Base-by-base conservation (phyloP, 495 filamentous ascomycete genomes). In the Apodospora peruviana region DNA sequence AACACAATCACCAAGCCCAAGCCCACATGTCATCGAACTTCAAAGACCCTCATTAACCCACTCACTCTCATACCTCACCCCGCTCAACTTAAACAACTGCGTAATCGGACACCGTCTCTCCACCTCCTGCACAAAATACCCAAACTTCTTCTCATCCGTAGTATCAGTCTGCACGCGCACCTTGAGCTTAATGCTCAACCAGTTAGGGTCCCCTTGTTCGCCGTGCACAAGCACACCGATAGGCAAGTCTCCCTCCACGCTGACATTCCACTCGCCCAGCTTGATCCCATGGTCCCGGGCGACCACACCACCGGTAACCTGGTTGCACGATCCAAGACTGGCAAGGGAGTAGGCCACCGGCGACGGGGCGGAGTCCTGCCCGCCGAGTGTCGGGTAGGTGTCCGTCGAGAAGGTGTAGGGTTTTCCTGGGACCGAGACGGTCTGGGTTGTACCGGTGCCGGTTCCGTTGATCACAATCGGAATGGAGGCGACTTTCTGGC, bases 61-160 rank as follows among this genome's bases (percentile, higher is more conserved):
- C 29, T 45, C 50, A 29, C 56, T 59, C 19, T 45, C 38, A 43
- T 38, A 57, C 43, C 10, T 40, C 25, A 62, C 50, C 27, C 59
- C 59, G 22, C 59, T 59, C 42, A 45, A 19, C 48, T 52, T 50
- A 18, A 62, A 59, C 40, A 62, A 32, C 53, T 51, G 43, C 35
- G 56, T 59, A 40, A 62, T 59, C 18, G 56, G 59, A 43, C 59
- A 59, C 19, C 59, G 29, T 17, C 59, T 48, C 47, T 61, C 59
- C 2, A 58, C 50, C 56, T 61, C 55, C 0, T 8, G 5, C 4
- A 52, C 55, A 40, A 58, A 61, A 21, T 51, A 29, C 38, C 27
- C 8, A 21, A 56, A 56, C 24, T 38, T 43, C 5, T 20, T 35
- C 37, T 40, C 48, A 19, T 52, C 43, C 10, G 11, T 43, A 14